Base-by-base conservation (phyloP, 106 monocot genomes). In the Dendrobium chrysotoxum region DNA sequence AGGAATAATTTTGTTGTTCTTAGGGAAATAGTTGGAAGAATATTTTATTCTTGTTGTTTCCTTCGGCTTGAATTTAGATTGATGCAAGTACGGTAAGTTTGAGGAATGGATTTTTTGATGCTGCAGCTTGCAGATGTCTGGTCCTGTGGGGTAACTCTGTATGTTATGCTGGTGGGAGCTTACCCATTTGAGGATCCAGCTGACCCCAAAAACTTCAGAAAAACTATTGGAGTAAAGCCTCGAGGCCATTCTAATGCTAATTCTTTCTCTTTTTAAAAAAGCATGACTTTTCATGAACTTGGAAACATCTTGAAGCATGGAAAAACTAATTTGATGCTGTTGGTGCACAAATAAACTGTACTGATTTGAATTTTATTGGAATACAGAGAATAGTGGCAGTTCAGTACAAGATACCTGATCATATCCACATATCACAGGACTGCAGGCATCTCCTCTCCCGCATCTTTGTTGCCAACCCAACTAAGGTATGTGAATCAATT, bases 101-200 rank as follows among this genome's bases (percentile, higher is more conserved):
- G 47, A 46, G 8, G 47, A 26, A 26, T 76, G 7, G 46, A 20
- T 40, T 53, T 20, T 66, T 5, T 86, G 53, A 57, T 80, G 41
- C 47, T 88, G 82, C 75, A 92, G 92, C 85, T 88, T 70, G 89
- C 92, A 79, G 92, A 93, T 80, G 90, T 93, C 3, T 90, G 92
- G 90, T 90, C 90, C 21, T 88, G 93, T 81, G 93, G 93, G 42
- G 93, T 94, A 57, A 94, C 93, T 71, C 86, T 94, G 2, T 94
- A 94, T 57, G 93, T 94, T 40, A 94, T 94, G 93, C 91, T 94
- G 75, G 93, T 94, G 11, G 93, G 93, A 58, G 91, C 89, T n/a
- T 94, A 94, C 78, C 93, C 93, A 12, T 94, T 93, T 78, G 93
- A 93, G 78, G 93, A 93, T 82, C 93, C 83, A 20, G 77, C 89